Evolutionary conservation across 257 asterid genomes (phyloP).

Genomic region (Penstemon eatonii): DNA sequence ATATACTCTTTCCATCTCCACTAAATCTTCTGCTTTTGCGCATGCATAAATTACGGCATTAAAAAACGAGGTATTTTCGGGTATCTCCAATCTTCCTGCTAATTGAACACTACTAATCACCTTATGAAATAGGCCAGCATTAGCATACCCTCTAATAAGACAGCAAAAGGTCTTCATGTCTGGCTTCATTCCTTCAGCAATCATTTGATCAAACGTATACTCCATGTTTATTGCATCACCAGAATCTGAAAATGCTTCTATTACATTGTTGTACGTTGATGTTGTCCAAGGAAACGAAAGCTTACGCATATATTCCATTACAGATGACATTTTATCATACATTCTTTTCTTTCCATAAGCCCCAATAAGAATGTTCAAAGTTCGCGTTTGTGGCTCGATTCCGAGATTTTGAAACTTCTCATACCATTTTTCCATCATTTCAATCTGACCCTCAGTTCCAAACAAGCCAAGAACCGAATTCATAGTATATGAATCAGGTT

Average conservation of each 20-base stretch:
- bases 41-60: slow-evolving; percentile 83
- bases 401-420: slow-evolving; percentile 80
- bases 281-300: slow-evolving; percentile 92
- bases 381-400: slow-evolving; percentile 79
- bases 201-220: slow-evolving; percentile 80
- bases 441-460: slow-evolving; percentile 79
- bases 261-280: slow-evolving; percentile 88
- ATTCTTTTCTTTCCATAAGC: slow-evolving; percentile 87
- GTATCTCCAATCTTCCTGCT: slow-evolving; percentile 83
- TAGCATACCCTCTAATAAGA: slow-evolving; percentile 80
- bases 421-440: slow-evolving; percentile 93
- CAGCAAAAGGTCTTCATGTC: slow-evolving; percentile 94
- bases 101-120: slow-evolving; percentile 70
- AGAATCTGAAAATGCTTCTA: slow-evolving; percentile 82
- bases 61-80: slow-evolving; percentile 76
- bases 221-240: slow-evolving; percentile 88
- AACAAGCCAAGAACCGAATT: slow-evolving; percentile 74
- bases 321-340: slow-evolving; percentile 93
- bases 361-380: slow-evolving; percentile 81
- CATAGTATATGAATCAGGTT: slow-evolving; percentile 91
- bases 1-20: slow-evolving; percentile 92
- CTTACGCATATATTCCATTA: slow-evolving; percentile 94
- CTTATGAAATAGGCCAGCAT: slow-evolving; percentile 76
- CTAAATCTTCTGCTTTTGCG: slow-evolving; percentile 74
- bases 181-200: slow-evolving; percentile 70